Base-by-base conservation (phyloP, 2,329 filamentous ascomycete species). In the Dactylonectria macrodidyma region DNA sequence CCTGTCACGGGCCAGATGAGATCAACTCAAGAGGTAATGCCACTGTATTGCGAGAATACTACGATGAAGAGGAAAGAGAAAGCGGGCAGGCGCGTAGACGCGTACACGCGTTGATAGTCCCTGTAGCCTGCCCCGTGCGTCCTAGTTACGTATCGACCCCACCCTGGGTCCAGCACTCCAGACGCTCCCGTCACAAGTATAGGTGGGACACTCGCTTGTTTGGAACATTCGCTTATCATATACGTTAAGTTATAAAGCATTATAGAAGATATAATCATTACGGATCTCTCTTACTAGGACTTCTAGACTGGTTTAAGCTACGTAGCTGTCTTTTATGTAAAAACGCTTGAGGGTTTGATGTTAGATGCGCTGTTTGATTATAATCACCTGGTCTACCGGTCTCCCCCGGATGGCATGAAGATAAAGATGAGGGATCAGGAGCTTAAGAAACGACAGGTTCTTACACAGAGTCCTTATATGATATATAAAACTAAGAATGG, bases 201-300 rank as follows among this genome's bases (percentile, higher is more conserved):
- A n/a, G n/a, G n/a, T n/a, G n/a, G n/a, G n/a, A n/a, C n/a, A n/a
- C n/a, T n/a, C n/a, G n/a, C n/a, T n/a, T n/a, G n/a, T n/a, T n/a
- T n/a, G n/a, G n/a, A n/a, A n/a, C n/a, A n/a, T n/a, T n/a, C n/a
- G n/a, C n/a, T n/a, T n/a, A n/a, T n/a, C n/a, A n/a, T n/a, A n/a
- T n/a, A n/a, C n/a, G n/a, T n/a, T n/a, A n/a, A n/a, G 63, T 66
- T 51, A 62, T 50, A 66, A 62, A 57, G 55, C 51, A 68, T 65
- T 46, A 68, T 52, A 16, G 66, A 69, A 59, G 66, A 69, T 58
- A 65, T 68, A 48, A 68, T 68, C 47, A 52, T 66, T 52, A 66
- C 52, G n/a, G 66, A 65, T 63, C 62, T 68, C 33, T 68, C 62
- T 62, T 68, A 54, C 48, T 47, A 62, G 59, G 62, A 65, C 36